phyloP scores from a whole-genome alignment of 2,329 filamentous ascomycete genomes.

The Fusarium poae region DNA sequence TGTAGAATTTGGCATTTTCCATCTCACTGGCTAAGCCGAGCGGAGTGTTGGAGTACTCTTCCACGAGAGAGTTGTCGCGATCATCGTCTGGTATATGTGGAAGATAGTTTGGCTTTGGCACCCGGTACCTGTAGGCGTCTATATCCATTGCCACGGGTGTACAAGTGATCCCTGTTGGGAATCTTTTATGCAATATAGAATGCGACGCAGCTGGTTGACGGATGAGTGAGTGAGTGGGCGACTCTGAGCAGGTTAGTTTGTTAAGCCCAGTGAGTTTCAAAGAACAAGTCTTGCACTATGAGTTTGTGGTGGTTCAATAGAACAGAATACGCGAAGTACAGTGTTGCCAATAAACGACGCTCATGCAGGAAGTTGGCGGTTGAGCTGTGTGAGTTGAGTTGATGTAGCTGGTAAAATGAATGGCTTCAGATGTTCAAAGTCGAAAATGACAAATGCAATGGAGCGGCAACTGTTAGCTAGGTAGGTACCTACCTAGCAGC shows the following conservation, averaged over 20 bases:
- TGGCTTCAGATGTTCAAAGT: conserved; percentile 29
- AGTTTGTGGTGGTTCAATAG: background rate
- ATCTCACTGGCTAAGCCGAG: conserved; percentile 65
- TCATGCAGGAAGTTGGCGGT: background rate
- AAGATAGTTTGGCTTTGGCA: conserved; percentile 71
- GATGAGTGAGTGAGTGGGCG: conserved; percentile 1
- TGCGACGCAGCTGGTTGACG: conserved; percentile 18
- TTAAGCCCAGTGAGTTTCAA: background rate
- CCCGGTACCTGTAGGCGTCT: conserved; percentile 65
- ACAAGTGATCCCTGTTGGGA: conserved; percentile 5
- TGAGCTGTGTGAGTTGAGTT: conserved; percentile 10
- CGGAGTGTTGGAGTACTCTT: conserved; percentile 63
- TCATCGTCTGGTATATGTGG: conserved; percentile 67
- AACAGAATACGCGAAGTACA: background rate
- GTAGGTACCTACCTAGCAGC: no score
- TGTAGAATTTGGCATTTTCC: conserved; percentile 69
- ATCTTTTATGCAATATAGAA: conserved; percentile 4
- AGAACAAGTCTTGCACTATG: background rate
- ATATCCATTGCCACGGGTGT: conserved; percentile 52
- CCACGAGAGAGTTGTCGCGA: conserved; percentile 64
- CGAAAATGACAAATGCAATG: conserved; percentile 42
- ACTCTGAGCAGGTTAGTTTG: conserved; percentile 27
- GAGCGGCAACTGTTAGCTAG: conserved; percentile 14
- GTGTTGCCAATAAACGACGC: background rate
- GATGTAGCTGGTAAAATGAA: conserved; percentile 40